phyloP scores from a whole-genome alignment of 768 basidiomycete genomes.

The Lentinula raphanica region DNA sequence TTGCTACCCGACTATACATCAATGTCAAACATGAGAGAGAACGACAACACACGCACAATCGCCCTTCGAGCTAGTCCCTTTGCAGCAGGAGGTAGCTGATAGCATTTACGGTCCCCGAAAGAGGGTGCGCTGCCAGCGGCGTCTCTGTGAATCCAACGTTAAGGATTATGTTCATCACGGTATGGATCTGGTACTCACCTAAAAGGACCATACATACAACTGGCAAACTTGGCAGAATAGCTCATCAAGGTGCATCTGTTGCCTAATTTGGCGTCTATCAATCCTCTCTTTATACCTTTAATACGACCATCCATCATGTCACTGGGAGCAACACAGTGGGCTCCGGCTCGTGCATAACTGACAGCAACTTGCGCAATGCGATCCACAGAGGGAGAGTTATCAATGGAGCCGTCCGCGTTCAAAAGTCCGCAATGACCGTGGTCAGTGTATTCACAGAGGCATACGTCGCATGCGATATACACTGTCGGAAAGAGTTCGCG shows the following conservation, averaged over 20 bases:
- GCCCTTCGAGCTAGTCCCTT: slow-evolving; percentile 91
- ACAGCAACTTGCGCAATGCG: slow-evolving; percentile 91
- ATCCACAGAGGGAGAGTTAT: slow-evolving; percentile 71
- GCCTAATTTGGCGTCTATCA: slow-evolving; percentile 80
- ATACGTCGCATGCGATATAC: slow-evolving; percentile 92
- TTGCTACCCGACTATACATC: slow-evolving; percentile 43
- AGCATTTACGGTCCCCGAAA: slow-evolving; percentile 96
- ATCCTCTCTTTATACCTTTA: slow-evolving; percentile 76
- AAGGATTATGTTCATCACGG: not conserved
- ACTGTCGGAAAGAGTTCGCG: slow-evolving; percentile 73
- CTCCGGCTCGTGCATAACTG: slow-evolving; percentile 91
- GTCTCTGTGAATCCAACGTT: slow-evolving; percentile 50
- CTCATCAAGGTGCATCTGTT: slow-evolving; percentile 93
- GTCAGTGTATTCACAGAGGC: slow-evolving; percentile 98
- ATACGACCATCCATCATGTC: slow-evolving; percentile 99
- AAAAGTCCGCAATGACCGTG: slow-evolving; percentile 95
- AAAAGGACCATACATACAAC: slow-evolving; percentile 93
- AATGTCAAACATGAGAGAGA: not conserved
- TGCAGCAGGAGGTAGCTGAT: slow-evolving; percentile 87
- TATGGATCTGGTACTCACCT: slow-evolving; percentile 42
- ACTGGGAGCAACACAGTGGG: slow-evolving; percentile 95
- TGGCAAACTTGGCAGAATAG: slow-evolving; percentile 97
- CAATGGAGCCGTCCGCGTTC: slow-evolving; percentile 68
- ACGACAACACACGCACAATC: slow-evolving; percentile 54
- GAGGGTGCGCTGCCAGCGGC: slow-evolving; percentile 96